Base-by-base conservation (phyloP, 208 protist genomes). In the Trypanosoma grayi region DNA sequence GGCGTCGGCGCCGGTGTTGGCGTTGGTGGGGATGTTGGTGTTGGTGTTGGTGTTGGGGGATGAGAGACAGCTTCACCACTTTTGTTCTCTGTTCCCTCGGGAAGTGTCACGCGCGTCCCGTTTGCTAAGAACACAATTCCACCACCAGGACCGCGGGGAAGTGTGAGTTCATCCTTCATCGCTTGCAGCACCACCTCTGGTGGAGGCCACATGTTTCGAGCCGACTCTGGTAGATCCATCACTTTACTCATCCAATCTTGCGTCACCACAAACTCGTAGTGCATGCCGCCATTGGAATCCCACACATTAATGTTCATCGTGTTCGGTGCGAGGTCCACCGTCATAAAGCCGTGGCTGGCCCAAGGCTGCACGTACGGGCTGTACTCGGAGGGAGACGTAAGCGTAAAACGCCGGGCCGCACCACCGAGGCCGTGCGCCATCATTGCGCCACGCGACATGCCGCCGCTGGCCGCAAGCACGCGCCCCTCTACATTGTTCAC, bases 261-360 rank as follows among this genome's bases (percentile, higher is more conserved):
- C 39, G 66, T 64, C 13, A 57, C 40, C 20, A 55, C 43, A 55
- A 56, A 55, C 56, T 57, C 57, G 24, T 73, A 57, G 5, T 57
- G 50, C 52, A 73, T 65, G 4, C 66, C 58, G 22, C 55, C 66
- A 51, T 6, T 40, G 25, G 57, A 57, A 41, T 66, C 66, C 56
- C 56, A 73, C 2, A 60, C 41, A 44, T 63, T 57, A 14, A 66
- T 2, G 45, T 56, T 73, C 66, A 73, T 66, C 2, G 61, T 64
- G 25, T 66, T 73, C 2, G 59, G 66, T 4, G 59, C 39, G 22
- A 73, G 31, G 30, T 73, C 59, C 2, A 60, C 59, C 8, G 58
- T 66, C 13, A 66, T 40, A 47, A 73, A 73, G 9, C 66, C 66
- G 31, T 59, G 57, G 39, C 39, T 60, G 9, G 36, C 34, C 66